Evolutionary conservation across 345 rosid genomes (phyloP).

Genomic region (Arabis hirsuta): DNA sequence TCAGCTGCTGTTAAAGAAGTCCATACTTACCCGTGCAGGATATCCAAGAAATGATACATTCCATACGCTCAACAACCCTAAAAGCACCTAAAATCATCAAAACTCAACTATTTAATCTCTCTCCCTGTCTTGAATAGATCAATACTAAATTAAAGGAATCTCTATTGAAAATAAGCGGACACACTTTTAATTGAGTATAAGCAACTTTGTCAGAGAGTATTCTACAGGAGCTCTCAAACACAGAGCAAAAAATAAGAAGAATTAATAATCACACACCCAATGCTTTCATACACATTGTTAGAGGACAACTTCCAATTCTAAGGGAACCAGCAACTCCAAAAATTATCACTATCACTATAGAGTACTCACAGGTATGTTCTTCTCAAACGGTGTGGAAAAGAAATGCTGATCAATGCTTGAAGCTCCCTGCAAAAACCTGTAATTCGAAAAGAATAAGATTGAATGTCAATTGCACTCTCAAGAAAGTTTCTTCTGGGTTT

Average conservation of each 20-base stretch:
- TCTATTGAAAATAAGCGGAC: background rate
- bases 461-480: background rate
- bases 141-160: background rate
- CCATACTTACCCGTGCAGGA: conserved; percentile 79
- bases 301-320: background rate
- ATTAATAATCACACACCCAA: background rate
- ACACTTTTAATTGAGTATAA: background rate
- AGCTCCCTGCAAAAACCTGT: conserved; percentile 92
- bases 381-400: conserved; percentile 67
- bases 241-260: background rate
- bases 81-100: conserved; percentile 65
- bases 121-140: background rate
- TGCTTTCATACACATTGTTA: background rate
- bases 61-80: conserved; percentile 91
- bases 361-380: conserved; percentile 84
- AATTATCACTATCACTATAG: background rate
- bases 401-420: conserved; percentile 91
- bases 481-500: conserved; percentile 14
- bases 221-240: conserved; percentile 7
- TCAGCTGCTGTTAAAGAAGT: conserved; percentile 23
- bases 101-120: conserved; percentile 18
- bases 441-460: conserved; percentile 7
- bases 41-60: conserved; percentile 92
- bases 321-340: background rate
- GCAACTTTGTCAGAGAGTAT: conserved; percentile 11